Conservation (phyloP, 352 stramenopile genomes). For the Globisporangium cederbergense region DNA sequence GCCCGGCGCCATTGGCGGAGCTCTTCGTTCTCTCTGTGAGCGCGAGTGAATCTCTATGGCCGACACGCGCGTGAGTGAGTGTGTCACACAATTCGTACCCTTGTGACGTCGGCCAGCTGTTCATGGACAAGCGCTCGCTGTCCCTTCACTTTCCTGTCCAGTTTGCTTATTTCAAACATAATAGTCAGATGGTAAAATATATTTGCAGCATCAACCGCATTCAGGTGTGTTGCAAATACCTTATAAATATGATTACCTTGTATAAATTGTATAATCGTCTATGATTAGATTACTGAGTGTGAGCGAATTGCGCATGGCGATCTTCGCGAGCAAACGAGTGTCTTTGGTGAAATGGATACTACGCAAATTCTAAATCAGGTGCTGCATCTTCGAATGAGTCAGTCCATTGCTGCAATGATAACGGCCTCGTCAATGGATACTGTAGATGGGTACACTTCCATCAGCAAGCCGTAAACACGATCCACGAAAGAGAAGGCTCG, state of each 20-base stretch:
- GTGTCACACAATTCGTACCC: background rate
- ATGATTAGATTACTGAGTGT: background rate
- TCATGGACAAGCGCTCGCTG: background rate
- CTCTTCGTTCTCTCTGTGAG: background rate
- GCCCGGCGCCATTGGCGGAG: constrained; percentile 17
- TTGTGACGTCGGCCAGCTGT: background rate
- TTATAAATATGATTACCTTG: background rate
- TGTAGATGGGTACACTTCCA: too few relatives aligned
- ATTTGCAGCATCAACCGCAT: too few relatives aligned
- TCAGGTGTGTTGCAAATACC: background rate
- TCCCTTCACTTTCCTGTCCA: background rate
- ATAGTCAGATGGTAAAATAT: background rate
- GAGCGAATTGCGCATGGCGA: background rate
- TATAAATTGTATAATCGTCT: background rate
- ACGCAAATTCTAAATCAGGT: background rate
- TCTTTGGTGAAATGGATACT: background rate
- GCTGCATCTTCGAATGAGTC: too few relatives aligned
- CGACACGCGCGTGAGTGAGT: background rate
- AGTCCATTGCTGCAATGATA: too few relatives aligned
- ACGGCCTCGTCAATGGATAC: too few relatives aligned
- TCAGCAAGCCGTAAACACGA: too few relatives aligned
- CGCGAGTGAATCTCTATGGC: background rate
- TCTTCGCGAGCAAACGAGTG: background rate
- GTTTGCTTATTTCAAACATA: background rate
- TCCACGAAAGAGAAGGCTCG: too few relatives aligned